Evolutionary conservation across 2,329 filamentous ascomycete species (phyloP).

Genomic region (Diplocarpon mali): DNA sequence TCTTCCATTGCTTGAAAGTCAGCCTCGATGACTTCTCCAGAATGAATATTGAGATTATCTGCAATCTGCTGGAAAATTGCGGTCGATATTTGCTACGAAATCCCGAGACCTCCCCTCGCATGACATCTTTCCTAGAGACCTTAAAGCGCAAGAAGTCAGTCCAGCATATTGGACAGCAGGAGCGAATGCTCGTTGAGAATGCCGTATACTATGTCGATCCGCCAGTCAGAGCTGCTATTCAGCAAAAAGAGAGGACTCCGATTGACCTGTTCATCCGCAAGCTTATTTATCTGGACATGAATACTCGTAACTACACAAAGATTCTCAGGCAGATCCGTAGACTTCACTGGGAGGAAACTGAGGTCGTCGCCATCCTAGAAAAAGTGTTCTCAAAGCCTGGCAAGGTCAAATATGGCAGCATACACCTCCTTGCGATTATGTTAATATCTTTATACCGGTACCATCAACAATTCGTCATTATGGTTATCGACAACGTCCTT

Average conservation of each 20-base stretch:
- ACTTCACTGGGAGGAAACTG: slow-evolving; percentile 92
- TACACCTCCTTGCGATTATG: slow-evolving; percentile 84
- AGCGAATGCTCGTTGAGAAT: slow-evolving; percentile 97
- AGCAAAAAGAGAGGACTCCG: slow-evolving; percentile 91
- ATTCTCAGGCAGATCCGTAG: slow-evolving; percentile 89
- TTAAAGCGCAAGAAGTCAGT: slow-evolving; percentile 92
- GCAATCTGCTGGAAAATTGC: slow-evolving; percentile 91
- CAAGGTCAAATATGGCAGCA: slow-evolving; percentile 95
- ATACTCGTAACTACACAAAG: slow-evolving; percentile 86
- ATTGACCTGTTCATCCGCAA: slow-evolving; percentile 90
- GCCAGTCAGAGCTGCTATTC: slow-evolving; percentile 82
- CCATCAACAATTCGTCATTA: slow-evolving; percentile 81
- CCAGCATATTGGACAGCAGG: slow-evolving; percentile 88
- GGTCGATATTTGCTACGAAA: slow-evolving; percentile 89
- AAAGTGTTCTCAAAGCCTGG: slow-evolving; percentile 94
- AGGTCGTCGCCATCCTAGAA: slow-evolving; percentile 42
- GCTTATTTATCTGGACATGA: slow-evolving; percentile 86
- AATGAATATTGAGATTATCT: slow-evolving; percentile 99
- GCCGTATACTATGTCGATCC: slow-evolving; percentile 97
- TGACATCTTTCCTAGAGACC: slow-evolving; percentile 89
- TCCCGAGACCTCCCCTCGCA: slow-evolving; percentile 82
- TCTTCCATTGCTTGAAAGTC: slow-evolving; percentile 97
- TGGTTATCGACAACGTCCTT: slow-evolving; percentile 83
- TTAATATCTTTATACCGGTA: slow-evolving; percentile 83
- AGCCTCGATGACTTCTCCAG: slow-evolving; percentile 94